These are phyloP conservation scores for Exserohilum turcica DNA, from an alignment of 2,329 filamentous ascomycete genomes.

Conservation along the genomic window DNA sequence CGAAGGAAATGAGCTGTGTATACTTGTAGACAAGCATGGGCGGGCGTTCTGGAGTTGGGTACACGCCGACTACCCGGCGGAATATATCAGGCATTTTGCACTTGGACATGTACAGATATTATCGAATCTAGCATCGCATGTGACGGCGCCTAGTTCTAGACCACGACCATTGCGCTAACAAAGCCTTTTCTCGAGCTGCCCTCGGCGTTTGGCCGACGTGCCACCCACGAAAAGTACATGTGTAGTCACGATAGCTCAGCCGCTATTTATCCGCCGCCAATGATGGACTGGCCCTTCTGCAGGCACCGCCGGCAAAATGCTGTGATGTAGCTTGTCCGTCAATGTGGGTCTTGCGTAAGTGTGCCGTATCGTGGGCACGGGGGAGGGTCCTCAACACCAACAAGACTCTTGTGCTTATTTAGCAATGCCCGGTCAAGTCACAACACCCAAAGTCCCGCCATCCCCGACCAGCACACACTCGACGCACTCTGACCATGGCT, in stretches of 20 bases:
- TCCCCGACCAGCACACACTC: neutral
- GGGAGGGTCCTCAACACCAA: slow-evolving; percentile 23
- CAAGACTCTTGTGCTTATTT: slow-evolving; percentile 18
- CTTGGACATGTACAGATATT: slow-evolving; percentile 7
- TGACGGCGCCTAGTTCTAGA: slow-evolving; percentile 1
- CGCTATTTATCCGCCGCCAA: slow-evolving; percentile 34
- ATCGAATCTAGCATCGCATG: neutral
- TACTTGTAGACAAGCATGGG: slow-evolving; percentile 23
- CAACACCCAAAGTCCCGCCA: neutral
- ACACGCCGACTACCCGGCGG: slow-evolving; percentile 22
- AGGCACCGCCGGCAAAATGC: slow-evolving; percentile 42
- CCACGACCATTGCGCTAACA: slow-evolving; percentile 3
- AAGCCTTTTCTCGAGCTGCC: neutral
- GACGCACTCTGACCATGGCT: slow-evolving; percentile 37
- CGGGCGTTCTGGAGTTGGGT: slow-evolving; percentile 33
- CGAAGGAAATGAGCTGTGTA: slow-evolving; percentile 32
- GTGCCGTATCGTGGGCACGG: slow-evolving; percentile 18
- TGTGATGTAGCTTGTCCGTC: slow-evolving; percentile 25
- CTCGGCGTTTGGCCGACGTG: slow-evolving; percentile 10
- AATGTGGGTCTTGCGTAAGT: slow-evolving; percentile 23
- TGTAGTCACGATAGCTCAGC: slow-evolving; percentile 4
- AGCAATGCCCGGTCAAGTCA: slow-evolving; percentile 17
- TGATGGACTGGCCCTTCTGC: slow-evolving; percentile 22
- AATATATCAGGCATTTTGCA: slow-evolving; percentile 13
- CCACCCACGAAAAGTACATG: slow-evolving; percentile 2